Base-by-base conservation (phyloP, 306 rosid genomes). In the Rosa persica region DNA sequence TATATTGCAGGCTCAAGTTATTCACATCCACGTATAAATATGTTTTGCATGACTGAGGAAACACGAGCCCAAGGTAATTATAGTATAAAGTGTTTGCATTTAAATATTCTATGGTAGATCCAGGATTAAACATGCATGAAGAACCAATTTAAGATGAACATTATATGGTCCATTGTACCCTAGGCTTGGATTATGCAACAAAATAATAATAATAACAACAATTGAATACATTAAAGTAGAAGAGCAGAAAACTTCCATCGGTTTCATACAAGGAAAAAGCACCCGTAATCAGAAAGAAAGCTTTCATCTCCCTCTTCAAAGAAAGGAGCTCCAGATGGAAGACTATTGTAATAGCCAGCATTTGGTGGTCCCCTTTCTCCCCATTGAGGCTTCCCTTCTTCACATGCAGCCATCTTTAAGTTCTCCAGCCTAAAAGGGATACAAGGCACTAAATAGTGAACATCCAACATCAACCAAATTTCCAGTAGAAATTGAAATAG, bases 321-420 rank as follows among this genome's bases (percentile, higher is more conserved):
- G 61, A 84, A 84, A 13, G 87, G 87, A 76, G 74, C 78, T 51
- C 61, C 81, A 80, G 79, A 76, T 57, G 79, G 84, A 38, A 73
- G 60, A 73, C 84, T 84, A 71, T 84, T 80, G 68, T 84, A 84
- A 47, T 6, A 20, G 34, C 87, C 84, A 20, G 84, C 79, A 65
- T 84, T 76, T 44, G 15, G 81, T 4, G 87, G 87, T 62, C 87
- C 87, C 57, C 78, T 64, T 13, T 84, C 75, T 46, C 84, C 87
- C 87, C 87, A 84, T 48, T 84, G 81, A 76, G 87, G 84, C 70
- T 84, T 84, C 49, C 87, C 87, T 80, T 72, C 75, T 47, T n/a
- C 60, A 39, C 4, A 0, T 66, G 87, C 84, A 38, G 84, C 79
- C 68, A 66, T 47, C 76, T 73, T 84, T 70, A 84, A 75, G 76